phyloP scores from a whole-genome alignment of 129 eudicot species.

The Saussurea involucrata region DNA sequence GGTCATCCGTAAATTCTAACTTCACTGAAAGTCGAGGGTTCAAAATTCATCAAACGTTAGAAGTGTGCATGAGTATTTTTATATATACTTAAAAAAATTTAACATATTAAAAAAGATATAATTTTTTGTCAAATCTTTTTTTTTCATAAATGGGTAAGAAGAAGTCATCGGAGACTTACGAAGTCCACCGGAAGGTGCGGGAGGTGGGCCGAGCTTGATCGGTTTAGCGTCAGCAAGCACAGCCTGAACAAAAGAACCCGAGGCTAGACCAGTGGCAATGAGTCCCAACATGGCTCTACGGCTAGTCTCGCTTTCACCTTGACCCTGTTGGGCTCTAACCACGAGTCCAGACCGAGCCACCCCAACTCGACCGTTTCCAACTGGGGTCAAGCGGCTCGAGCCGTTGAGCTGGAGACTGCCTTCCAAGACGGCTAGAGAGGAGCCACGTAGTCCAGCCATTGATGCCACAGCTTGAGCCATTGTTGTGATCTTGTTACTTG shows the following conservation, averaged over 20 bases:
- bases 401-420: slow-evolving; percentile 65
- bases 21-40: not conserved
- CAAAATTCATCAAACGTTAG: not conserved
- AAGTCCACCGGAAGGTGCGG: slow-evolving; percentile 86
- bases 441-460: slow-evolving; percentile 71
- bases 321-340: slow-evolving; percentile 73
- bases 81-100: not conserved
- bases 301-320: slow-evolving; percentile 66
- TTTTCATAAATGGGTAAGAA: not conserved
- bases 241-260: slow-evolving; percentile 72
- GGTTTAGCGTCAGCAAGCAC: slow-evolving; percentile 85
- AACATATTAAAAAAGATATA: not conserved
- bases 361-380: slow-evolving; percentile 35
- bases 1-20: not conserved
- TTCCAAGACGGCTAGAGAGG: slow-evolving; percentile 72
- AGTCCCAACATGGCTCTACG: slow-evolving; percentile 88
- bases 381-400: slow-evolving; percentile 43
- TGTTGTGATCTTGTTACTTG: not conserved
- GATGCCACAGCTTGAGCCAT: slow-evolving; percentile 82
- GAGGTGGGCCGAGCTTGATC: slow-evolving; percentile 86
- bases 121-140: not conserved
- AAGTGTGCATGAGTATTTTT: no score
- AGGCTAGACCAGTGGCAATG: slow-evolving; percentile 81
- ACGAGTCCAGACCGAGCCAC: slow-evolving; percentile 42
- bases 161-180: slow-evolving; percentile 46